These are phyloP conservation scores for Fusarium globosum DNA, from an alignment of 2,329 filamentous ascomycete genomes.

Conservation along the genomic window DNA sequence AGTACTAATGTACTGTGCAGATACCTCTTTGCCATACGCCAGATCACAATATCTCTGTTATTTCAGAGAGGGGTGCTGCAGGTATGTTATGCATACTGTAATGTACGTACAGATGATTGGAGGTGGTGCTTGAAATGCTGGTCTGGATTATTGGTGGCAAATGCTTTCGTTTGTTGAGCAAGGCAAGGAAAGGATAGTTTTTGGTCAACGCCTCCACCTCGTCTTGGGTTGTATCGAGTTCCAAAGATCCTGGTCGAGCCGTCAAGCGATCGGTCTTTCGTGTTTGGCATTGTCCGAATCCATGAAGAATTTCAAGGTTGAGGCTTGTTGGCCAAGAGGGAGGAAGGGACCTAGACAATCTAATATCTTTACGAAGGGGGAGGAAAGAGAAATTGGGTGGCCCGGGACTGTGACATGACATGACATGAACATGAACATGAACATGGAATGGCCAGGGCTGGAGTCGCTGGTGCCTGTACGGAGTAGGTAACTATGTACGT, in stretches of 20 bases:
- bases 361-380: slow-evolving; percentile 33
- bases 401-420: not conserved
- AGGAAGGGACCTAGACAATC: slow-evolving; percentile 24
- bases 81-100: slow-evolving; percentile 54
- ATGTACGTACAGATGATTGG: slow-evolving; percentile 46
- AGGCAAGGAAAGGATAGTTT: slow-evolving; percentile 17
- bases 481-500: not conserved
- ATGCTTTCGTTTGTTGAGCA: slow-evolving; percentile 30
- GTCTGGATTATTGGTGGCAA: slow-evolving; percentile 27
- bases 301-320: not conserved
- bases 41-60: slow-evolving; percentile 30
- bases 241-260: slow-evolving; percentile 23
- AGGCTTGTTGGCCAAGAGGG: slow-evolving; percentile 15
- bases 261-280: not conserved
- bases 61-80: slow-evolving; percentile 44
- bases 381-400: slow-evolving; percentile 35
- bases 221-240: slow-evolving; percentile 26
- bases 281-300: slow-evolving; percentile 2
- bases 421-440: not conserved
- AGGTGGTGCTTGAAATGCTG: slow-evolving; percentile 31
- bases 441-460: not conserved
- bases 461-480: slow-evolving; percentile 9
- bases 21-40: slow-evolving; percentile 19
- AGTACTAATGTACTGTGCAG: slow-evolving; percentile 1
- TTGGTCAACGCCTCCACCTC: slow-evolving; percentile 31